Conservation (phyloP, 768 basidiomycete genomes). For the Leccinum variicolor region DNA sequence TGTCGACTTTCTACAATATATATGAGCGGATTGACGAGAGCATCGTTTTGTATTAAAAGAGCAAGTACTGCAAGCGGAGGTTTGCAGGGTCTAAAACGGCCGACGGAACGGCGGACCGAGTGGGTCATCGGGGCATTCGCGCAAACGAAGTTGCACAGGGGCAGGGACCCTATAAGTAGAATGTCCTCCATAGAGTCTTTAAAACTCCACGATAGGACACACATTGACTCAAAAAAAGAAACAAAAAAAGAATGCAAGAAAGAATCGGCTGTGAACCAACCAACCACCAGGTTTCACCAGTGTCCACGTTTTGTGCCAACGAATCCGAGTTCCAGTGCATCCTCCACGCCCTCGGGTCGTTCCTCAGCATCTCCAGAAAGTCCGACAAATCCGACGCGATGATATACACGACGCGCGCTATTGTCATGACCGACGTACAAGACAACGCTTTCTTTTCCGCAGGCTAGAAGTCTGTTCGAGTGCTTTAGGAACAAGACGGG, state of each 20-base stretch:
- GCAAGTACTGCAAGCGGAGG: too few species aligned
- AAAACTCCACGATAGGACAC: too few species aligned
- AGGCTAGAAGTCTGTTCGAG: constrained; percentile 35
- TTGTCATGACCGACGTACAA: constrained; percentile 55
- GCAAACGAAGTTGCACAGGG: too few species aligned
- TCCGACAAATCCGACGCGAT: constrained; percentile 51
- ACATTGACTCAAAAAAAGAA: too few species aligned
- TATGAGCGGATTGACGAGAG: not conserved
- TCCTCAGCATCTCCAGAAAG: constrained; percentile 35
- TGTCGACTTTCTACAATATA: not conserved
- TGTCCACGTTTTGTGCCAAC: constrained; percentile 45
- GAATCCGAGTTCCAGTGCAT: constrained; percentile 54
- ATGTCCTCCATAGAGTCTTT: too few species aligned
- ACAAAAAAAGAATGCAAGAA: not conserved
- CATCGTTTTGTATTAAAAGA: too few species aligned
- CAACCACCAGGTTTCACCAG: constrained; percentile 40
- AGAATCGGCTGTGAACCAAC: not conserved
- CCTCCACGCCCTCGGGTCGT: constrained; percentile 40
- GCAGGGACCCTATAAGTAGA: too few species aligned
- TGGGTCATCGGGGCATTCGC: too few species aligned
- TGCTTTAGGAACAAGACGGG: not conserved
- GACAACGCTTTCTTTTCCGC: constrained; percentile 46
- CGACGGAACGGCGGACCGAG: too few species aligned
- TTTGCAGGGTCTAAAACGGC: too few species aligned
- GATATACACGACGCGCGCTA: constrained; percentile 48